These are phyloP conservation scores for Fusarium praegraminearum DNA, from an alignment of 2,329 filamentous ascomycete species.

Conservation along the genomic window DNA sequence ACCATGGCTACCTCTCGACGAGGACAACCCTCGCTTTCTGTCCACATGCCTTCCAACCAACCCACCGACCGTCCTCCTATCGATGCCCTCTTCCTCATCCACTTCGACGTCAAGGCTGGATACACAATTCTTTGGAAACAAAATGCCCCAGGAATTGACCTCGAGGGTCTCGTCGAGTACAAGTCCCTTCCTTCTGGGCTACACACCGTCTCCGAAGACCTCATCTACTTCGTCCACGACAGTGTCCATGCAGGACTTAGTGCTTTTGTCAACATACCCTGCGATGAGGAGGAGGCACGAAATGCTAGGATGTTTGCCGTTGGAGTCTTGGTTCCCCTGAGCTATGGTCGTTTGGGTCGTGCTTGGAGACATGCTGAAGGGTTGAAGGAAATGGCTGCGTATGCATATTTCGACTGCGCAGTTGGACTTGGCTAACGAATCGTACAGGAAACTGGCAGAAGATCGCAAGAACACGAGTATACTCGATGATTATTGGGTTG, in stretches of 20 bases:
- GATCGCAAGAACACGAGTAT: constrained; percentile 71
- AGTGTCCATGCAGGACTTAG: constrained; percentile 85
- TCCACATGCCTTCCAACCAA: constrained; percentile 51
- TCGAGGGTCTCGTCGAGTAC: constrained; percentile 93
- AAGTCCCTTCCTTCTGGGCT: constrained; percentile 94
- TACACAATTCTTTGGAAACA: constrained; percentile 93
- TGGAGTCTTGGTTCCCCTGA: constrained; percentile 86
- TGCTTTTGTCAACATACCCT: constrained; percentile 88
- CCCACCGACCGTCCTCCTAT: constrained; percentile 57
- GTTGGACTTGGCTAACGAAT: constrained; percentile 41
- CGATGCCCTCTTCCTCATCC: constrained; percentile 86
- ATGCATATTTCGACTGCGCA: constrained; percentile 46
- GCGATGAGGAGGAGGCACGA: constrained; percentile 79
- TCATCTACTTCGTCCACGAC: constrained; percentile 94
- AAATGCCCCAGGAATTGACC: constrained; percentile 73
- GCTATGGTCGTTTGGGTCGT: constrained; percentile 85
- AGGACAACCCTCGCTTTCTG: constrained; percentile 56
- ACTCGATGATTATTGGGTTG: constrained; percentile 85
- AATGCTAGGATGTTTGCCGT: constrained; percentile 95
- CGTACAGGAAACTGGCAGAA: constrained; percentile 68
- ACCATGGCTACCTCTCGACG: constrained; percentile 58
- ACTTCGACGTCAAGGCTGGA: constrained; percentile 92
- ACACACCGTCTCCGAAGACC: constrained; percentile 87
- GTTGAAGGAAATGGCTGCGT: constrained; percentile 81
- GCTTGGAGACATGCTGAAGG: constrained; percentile 88